Percentiles rank a stretch among this genome's conserved stretches.
Evolutionary conservation across 306 rosid species (phyloP).

Genomic region (Ormosia semicastrata): DNA sequence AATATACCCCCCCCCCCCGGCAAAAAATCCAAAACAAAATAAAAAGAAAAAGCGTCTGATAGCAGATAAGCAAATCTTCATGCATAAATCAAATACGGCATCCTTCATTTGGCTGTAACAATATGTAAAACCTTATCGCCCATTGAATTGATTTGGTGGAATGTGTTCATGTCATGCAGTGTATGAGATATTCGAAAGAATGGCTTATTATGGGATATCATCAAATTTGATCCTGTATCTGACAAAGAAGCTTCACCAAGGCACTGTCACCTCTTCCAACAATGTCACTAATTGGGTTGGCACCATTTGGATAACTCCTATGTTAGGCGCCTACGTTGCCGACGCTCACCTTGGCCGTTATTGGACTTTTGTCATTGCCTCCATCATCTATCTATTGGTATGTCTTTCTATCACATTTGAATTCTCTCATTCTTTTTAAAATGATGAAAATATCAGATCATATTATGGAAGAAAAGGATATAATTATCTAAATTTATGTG

Average conservation of each 20-base stretch:
- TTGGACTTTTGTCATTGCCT: slow-evolving; percentile 65
- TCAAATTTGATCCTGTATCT: slow-evolving; percentile 63
- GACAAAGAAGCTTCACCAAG: slow-evolving; percentile 69
- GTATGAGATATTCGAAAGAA: slow-evolving; percentile 78
- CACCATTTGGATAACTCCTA: slow-evolving; percentile 73
- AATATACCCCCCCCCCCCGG: no score
- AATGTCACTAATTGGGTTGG: slow-evolving; percentile 88
- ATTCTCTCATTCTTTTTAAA: no score
- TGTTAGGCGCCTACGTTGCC: slow-evolving; percentile 79
- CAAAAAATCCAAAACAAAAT: no score
- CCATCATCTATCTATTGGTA: slow-evolving; percentile 40
- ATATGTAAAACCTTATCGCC: background rate
- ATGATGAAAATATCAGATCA: no score
- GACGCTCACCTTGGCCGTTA: slow-evolving; percentile 87
- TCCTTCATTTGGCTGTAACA: background rate
- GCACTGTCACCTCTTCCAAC: slow-evolving; percentile 63
- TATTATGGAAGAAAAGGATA: no score
- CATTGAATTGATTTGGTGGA: background rate
- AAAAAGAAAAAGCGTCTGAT: no score
- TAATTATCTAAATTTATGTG: no score
- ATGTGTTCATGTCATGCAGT: slow-evolving; percentile 33
- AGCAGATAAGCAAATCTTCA: no score
- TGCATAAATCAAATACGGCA: no score
- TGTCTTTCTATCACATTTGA: no score
- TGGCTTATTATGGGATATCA: slow-evolving; percentile 80